Evolutionary conservation across 148 eudicot genomes (phyloP), one percentile per base, ranked within the genome.

Genomic region (Fagopyrum tataricum): DNA sequence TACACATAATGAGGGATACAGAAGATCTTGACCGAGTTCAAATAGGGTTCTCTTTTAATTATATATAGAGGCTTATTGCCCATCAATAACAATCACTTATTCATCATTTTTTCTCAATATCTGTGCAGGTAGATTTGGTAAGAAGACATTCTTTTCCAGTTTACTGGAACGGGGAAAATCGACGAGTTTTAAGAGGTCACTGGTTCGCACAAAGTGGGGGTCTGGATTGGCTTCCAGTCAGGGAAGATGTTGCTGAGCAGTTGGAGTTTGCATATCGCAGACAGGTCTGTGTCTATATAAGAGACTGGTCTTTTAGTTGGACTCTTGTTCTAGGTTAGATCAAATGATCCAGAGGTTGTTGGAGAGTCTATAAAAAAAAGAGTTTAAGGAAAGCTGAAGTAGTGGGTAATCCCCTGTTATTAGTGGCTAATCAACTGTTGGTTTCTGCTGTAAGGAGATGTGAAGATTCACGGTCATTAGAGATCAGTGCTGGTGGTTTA

Each of bases 241-340:
- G 99, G 73, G 99, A 95, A 85, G 96, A 90, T 88, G 91, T 95
- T 76, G 79, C 96, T 76, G 99, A 95, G 78, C 99, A 95, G 73
- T 78, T 95, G 84, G 99, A 95, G 81, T 86, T 82, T 79, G 96
- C 99, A 72, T 95, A 95, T 82, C 85, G 84, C 71, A 83, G 88
- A 69, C 82, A 83, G 93, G 98, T 94, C 77, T 75, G 66, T 40
- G 26, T 64, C 44, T 61, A 31, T 37, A 37, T 64, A 18, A 46
- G 39, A 23, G 40, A 44, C 53, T 64, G 20, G 44, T 64, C 7
- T 15, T 15, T 46, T 46, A 8, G 13, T 46, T 8, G 10, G 10
- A 13, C 13, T 13, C 49, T 46, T 8, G 10, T 13, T 14, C 18
- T 64, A 37, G 69, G 9, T 18, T 37, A 64, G 69, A 64, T 64